These are phyloP conservation scores for Cladosporium sp. DNA, from an alignment of 2,329 filamentous ascomycete species.

Conservation along the genomic window DNA sequence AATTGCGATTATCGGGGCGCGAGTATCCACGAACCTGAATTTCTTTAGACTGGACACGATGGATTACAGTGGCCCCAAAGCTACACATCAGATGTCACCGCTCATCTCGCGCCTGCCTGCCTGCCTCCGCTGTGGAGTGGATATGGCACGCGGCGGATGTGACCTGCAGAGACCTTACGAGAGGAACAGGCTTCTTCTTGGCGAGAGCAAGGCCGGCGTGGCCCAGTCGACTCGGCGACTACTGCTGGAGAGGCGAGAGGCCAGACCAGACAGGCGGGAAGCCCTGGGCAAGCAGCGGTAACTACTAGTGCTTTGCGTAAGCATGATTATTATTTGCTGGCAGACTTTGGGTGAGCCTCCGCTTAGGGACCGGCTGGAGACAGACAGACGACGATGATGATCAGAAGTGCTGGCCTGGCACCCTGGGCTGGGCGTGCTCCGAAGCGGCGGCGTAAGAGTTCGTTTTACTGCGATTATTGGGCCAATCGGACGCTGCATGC, in stretches of 20 bases:
- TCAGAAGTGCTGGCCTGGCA: neutral
- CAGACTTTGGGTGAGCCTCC: conserved; percentile 14
- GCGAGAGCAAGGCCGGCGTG: conserved; percentile 5
- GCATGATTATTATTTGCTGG: conserved; percentile 1
- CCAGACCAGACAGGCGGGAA: conserved; percentile 3
- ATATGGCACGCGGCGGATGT: conserved; percentile 13
- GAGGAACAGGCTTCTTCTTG: conserved; percentile 1
- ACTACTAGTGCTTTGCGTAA: conserved; percentile 10
- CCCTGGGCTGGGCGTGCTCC: neutral
- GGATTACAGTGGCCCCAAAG: conserved; percentile 8
- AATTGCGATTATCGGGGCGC: conserved; percentile 1
- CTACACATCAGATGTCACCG: conserved; percentile 3
- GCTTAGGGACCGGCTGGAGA: conserved; percentile 7
- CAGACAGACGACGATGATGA: neutral
- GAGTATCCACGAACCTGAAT: neutral
- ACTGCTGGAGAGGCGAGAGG: neutral
- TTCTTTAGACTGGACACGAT: conserved; percentile 7
- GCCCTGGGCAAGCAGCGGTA: neutral
- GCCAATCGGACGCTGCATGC: conserved; percentile 1
- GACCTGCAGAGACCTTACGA: conserved; percentile 11
- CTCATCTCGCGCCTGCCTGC: conserved; percentile 9
- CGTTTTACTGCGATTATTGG: neutral
- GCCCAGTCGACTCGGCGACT: neutral
- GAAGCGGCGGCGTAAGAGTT: conserved; percentile 2
- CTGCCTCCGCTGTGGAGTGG: conserved; percentile 11